Base-by-base conservation (phyloP, 176 grass and related monocot species). In the Thinopyrum elongatum region DNA sequence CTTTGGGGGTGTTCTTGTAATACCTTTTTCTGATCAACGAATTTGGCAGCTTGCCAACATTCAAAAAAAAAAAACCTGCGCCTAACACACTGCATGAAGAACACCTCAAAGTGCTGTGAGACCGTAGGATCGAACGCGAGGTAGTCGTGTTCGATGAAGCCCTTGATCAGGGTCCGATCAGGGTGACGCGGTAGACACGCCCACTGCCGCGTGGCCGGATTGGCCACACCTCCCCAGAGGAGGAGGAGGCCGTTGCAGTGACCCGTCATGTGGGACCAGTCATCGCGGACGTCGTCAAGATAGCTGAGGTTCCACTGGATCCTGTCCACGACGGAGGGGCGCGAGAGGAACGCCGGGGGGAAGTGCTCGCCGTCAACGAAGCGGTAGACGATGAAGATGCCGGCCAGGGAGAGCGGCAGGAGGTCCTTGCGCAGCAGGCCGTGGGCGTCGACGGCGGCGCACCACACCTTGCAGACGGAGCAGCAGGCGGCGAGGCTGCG, bases 211-310 rank as follows among this genome's bases (percentile, higher is more conserved):
- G 70, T 73, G n/a, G 70, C 70, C 0, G 70, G 70, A 23, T 73
- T 73, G 0, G 25, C 70, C 2, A 27, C 70, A 38, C 38, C 36
- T 14, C 23, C 22, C 38, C 1, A 0, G 22, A 72, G 22, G 38
- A 73, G 38, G 36, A 73, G 14, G 70, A 73, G 66, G 66, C 66
- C 66, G 33, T 70, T 70, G 66, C 66, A 70, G 33, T 70, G 66
- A 0, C 10, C 19, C 33, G 4, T 4, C 17, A 70, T 70, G 66
- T 2, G 0, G 17, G 66, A 70, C 66, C 66, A 70, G 19, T 21
- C 33, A 31, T 9, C 0, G 16, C 1, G 17, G 65, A 68, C 65
- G 33, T 34, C 19, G 33, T 70, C 66, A 4, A 70, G 33, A 33
- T 70, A 70, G 31, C 66, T 4, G 31, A 68, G 30, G 65, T 35